phyloP scores from a whole-genome alignment of 129 eudicot species.

The Arctium minus region DNA sequence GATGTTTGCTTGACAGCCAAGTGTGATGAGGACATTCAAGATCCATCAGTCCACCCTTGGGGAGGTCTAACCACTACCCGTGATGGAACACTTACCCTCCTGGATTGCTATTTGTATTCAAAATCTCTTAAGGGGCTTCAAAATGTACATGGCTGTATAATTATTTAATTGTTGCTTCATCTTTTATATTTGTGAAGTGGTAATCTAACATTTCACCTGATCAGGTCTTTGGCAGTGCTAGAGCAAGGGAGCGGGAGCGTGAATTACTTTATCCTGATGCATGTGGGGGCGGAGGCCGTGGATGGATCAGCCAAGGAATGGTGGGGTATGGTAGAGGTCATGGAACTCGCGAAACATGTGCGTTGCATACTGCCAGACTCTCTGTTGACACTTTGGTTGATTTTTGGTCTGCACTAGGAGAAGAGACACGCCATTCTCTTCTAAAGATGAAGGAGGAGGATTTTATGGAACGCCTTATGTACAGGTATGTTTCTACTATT shows the following conservation, averaged over 20 bases:
- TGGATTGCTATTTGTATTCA: conserved; percentile 79
- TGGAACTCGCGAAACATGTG: conserved; percentile 95
- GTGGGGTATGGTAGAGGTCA: conserved; percentile 88
- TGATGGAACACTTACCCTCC: conserved; percentile 83
- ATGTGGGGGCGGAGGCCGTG: conserved; percentile 94
- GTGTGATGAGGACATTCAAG: conserved; percentile 73
- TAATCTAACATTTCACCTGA: conserved; percentile 13
- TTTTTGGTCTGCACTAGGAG: conserved; percentile 96
- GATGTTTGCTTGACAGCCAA: conserved; percentile 35
- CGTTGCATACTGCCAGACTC: conserved; percentile 87
- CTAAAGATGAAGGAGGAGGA: conserved; percentile 94
- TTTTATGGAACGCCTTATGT: conserved; percentile 90
- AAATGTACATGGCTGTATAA: conserved; percentile 44
- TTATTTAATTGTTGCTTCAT: conserved; percentile 3
- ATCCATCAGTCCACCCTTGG: conserved; percentile 99
- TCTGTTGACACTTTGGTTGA: conserved; percentile 93
- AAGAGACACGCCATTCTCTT: conserved; percentile 80
- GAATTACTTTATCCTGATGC: conserved; percentile 94
- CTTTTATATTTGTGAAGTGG: not conserved
- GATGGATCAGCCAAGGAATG: conserved; percentile 90
- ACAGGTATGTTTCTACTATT: conserved; percentile 44
- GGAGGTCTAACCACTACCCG: conserved; percentile 85
- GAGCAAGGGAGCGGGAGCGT: conserved; percentile 88
- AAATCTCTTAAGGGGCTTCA: conserved; percentile 88
- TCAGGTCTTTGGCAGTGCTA: conserved; percentile 92